Conservation (phyloP, 2,329 filamentous ascomycete species). For the Didymella lethalis region DNA sequence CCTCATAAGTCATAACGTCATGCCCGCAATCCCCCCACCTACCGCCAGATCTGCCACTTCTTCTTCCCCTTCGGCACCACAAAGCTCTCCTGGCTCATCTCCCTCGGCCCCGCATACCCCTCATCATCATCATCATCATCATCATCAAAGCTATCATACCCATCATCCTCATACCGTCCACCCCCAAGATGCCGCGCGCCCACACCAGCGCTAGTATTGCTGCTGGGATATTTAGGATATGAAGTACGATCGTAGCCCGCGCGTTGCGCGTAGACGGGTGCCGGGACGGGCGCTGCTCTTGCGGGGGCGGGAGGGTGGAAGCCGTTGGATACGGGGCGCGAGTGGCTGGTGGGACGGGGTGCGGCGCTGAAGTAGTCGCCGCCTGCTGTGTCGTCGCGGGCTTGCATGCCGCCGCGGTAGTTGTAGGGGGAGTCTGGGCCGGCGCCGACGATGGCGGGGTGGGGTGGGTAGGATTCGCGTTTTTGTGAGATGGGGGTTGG, state of each 20-base stretch:
- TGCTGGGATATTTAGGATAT: constrained; percentile 28
- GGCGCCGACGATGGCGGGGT: constrained; percentile 48
- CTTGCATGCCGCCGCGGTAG: constrained; percentile 38
- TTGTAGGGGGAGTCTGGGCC: constrained; percentile 46
- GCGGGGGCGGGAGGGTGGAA: not conserved
- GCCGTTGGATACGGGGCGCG: constrained; percentile 4
- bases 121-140: constrained; percentile 33
- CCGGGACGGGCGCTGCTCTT: not conserved
- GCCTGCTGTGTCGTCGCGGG: constrained; percentile 37
- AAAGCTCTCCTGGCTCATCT: constrained; percentile 44
- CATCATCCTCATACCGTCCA: constrained; percentile 44
- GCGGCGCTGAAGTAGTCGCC: constrained; percentile 42
- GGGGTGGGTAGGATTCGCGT: constrained; percentile 46
- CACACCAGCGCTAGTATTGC: constrained; percentile 36
- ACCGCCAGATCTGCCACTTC: constrained; percentile 51
- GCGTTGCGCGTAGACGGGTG: constrained; percentile 19
- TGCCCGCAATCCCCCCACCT: not conserved
- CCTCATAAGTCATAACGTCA: constrained; percentile 11
- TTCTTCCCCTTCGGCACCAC: constrained; percentile 50
- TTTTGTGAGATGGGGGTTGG: constrained; percentile 27
- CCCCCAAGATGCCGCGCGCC: constrained; percentile 42
- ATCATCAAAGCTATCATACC: constrained; percentile 38
- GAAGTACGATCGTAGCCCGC: constrained; percentile 34
- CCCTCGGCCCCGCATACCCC: constrained; percentile 40
- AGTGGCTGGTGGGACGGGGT: constrained; percentile 16